Evolutionary conservation across 2,329 filamentous ascomycete genomes (phyloP), one percentile per base, ranked within the genome.

Genomic region (Sporothrix brasiliensis): DNA sequence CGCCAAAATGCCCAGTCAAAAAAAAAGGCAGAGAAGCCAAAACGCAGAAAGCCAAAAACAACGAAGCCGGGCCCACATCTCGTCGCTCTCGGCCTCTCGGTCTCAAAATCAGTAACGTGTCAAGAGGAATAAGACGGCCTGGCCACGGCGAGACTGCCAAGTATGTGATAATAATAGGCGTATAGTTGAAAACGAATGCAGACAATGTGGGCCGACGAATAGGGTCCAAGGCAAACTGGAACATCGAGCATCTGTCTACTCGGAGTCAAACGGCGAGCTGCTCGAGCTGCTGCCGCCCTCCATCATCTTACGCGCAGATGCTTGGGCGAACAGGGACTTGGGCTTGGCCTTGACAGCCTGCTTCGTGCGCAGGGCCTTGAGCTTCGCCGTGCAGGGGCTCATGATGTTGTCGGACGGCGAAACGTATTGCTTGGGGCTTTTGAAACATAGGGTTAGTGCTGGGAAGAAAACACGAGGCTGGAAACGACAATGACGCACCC

Each of bases 401-500:
- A 93, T 92, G 83, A 96, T 94, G 81, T 88, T 89, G 80, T 96
- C 92, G n/a, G 91, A 94, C 2, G 92, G 92, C 21, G 91, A 94
- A 79, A 94, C 84, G 81, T 94, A 94, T 75, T 74, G 76, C 73
- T 75, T 78, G 73, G 74, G 75, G 61, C 75, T 77, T 77, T 67
- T 6, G 7, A 16, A n/a, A 54, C 9, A 3, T 19, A 49, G n/a
- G 7, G 39, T 71, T 27, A 63, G 41, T 34, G 3, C 27, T 10
- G 27, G 9, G 19, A 44, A 1, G 1, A 4, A 1, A 16, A 7
- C 10, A 1, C 14, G 34, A 34, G 24, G 16, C 7, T 19, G 19
- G 14, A 30, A 34, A 9, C n/a, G 34, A 11, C 9, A 24, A n/a
- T 3, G 6, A 21, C 88, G 74, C 83, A 92, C 91, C 87, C 82